Conservation (phyloP, 495 filamentous ascomycete species). For the Astrothelium macrocarpum region DNA sequence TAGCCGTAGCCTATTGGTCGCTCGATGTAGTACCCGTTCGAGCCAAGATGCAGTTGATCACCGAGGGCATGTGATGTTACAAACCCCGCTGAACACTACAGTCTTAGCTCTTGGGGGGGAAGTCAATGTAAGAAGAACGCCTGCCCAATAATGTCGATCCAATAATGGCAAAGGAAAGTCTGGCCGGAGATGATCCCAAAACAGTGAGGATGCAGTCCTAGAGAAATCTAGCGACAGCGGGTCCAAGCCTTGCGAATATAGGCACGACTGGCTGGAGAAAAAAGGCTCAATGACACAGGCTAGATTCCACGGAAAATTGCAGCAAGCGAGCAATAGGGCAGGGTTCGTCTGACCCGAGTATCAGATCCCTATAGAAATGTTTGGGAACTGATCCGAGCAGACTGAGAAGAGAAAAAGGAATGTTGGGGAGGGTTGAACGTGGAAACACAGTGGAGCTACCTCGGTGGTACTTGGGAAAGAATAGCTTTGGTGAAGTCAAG, state of each 20-base stretch:
- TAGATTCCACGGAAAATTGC: conserved; percentile 2
- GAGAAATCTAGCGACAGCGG: neutral
- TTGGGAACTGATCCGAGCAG: neutral
- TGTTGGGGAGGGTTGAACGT: neutral
- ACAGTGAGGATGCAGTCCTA: neutral
- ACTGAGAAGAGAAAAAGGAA: conserved; percentile 2
- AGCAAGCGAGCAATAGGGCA: neutral
- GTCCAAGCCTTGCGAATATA: neutral
- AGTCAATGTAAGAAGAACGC: neutral
- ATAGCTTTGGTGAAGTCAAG: neutral
- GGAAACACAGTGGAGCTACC: conserved; percentile 1
- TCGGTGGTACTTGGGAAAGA: neutral
- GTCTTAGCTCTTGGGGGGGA: neutral
- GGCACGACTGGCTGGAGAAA: neutral
- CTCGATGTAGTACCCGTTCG: neutral
- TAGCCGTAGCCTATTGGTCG: neutral
- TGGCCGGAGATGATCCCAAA: neutral
- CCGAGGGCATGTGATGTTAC: conserved; percentile 4
- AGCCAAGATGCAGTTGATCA: neutral
- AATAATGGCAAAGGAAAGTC: neutral
- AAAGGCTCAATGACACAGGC: conserved; percentile 1
- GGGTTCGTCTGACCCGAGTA: neutral
- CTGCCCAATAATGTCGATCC: neutral
- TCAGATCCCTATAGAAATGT: neutral
- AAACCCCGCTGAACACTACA: neutral